These are phyloP conservation scores for Aspergillus sp. DNA, from an alignment of 2,329 filamentous ascomycete species.

Conservation along the genomic window DNA sequence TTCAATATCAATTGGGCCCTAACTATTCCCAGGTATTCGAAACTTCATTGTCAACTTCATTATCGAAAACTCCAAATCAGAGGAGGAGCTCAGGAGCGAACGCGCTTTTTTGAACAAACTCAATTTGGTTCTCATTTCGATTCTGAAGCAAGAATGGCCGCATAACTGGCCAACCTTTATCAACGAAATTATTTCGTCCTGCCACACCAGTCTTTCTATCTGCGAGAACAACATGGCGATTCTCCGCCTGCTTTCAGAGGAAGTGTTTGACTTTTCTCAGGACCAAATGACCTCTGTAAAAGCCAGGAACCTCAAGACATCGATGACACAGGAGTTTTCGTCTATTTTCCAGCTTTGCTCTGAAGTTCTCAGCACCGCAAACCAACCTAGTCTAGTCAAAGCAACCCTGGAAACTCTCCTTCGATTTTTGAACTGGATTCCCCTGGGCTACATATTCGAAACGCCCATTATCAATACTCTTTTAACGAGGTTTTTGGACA, in stretches of 20 bases:
- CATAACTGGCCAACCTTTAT: slow-evolving; percentile 99
- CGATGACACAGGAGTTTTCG: slow-evolving; percentile 98
- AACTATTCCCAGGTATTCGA: slow-evolving; percentile 68
- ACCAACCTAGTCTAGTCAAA: slow-evolving; percentile 83
- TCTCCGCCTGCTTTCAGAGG: slow-evolving; percentile 87
- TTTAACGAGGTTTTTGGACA: slow-evolving; percentile 84
- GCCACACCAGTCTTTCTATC: slow-evolving; percentile 89
- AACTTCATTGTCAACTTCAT: slow-evolving; percentile 99
- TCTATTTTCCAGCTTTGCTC: slow-evolving; percentile 97
- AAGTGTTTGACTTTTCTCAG: slow-evolving; percentile 97
- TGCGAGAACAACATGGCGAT: slow-evolving; percentile 99
- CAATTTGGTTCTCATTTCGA: slow-evolving; percentile 93
- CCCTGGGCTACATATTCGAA: slow-evolving; percentile 97
- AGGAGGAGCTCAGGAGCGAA: slow-evolving; percentile 79
- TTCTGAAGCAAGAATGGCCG: slow-evolving; percentile 98
- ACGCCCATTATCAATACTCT: slow-evolving; percentile 93
- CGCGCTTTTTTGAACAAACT: slow-evolving; percentile 95
- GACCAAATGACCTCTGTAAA: slow-evolving; percentile 99
- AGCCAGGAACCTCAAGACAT: slow-evolving; percentile 92
- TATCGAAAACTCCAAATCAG: slow-evolving; percentile 84
- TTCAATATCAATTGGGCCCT: slow-evolving; percentile 3
- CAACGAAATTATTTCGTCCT: slow-evolving; percentile 97
- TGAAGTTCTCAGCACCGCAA: slow-evolving; percentile 86
- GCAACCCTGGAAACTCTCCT: slow-evolving; percentile 94
- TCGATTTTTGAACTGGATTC: slow-evolving; percentile 98